Evolutionary conservation across 306 rosid genomes (phyloP), one percentile per base, ranked within the genome.

Genomic region (Coriaria nepalensis): DNA sequence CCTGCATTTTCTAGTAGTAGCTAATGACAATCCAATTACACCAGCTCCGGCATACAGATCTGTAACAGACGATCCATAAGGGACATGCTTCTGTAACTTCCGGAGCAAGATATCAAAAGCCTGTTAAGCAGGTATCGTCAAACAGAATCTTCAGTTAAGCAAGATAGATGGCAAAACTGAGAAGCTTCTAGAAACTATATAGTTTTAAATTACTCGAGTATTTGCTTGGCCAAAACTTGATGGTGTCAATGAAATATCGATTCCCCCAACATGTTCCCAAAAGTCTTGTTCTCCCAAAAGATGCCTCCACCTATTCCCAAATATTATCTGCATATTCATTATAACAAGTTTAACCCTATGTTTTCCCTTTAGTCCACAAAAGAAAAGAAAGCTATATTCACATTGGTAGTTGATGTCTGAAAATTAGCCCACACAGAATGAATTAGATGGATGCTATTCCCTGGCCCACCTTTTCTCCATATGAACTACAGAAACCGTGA

Each of bases 31-130:
- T 50, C 97, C 97, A 53, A 90, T 90, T 45, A 68, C 95, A 61
- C 97, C 97, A 41, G 93, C 95, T 64, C 95, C 95, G 54, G 97
- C 95, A 68, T 90, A 90, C 67, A 90, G 71, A 67, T 90, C 97
- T 47, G 87, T 69, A 54, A 90, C 93, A 72, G 93, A 71, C 58
- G 97, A 59, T 55, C 87, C 87, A 63, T 72, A 68, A 44, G 93
- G 97, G 50, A 90, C 95, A 71, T 90, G 79, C 62, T 68, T 84
- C 15, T 79, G 95, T 57, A 90, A 69, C 84, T 78, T 90, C 58
- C 68, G 93, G 49, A 90, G 93, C 69, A 90, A 67, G 72, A 54
- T 20, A 52, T 90, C 81, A 64, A 90, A 90, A 62, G 95, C 97
- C 97, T 90, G 82, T 15, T 9, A 53, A 0, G 58, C 33, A 14